A percentile compares a stretch with the other conserved stretches of the same genome.
These are phyloP conservation scores for Chalciporus piperatus DNA, from an alignment of 768 basidiomycete species.

Conservation along the genomic window DNA sequence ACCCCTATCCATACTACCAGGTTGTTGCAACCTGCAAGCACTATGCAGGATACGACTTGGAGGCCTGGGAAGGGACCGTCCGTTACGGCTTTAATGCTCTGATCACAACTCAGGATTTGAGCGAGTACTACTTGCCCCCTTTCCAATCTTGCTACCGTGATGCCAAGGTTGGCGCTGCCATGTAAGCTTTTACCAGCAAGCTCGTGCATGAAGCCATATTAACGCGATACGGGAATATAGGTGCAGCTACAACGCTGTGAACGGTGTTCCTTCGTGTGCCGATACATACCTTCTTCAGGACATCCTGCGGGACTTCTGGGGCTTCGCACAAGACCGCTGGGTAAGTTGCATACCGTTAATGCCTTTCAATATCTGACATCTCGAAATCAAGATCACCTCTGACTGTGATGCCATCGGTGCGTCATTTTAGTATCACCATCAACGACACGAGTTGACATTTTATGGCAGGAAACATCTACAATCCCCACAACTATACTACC, in stretches of 20 bases:
- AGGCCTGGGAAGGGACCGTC: slow-evolving; percentile 50
- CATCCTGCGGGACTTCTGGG: slow-evolving; percentile 50
- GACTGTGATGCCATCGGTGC: slow-evolving; percentile 51
- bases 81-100: slow-evolving; percentile 52
- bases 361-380: neutral
- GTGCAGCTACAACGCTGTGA: slow-evolving; percentile 62
- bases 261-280: slow-evolving; percentile 57
- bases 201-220: neutral
- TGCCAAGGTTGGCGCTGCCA: slow-evolving; percentile 56
- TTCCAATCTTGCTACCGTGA: slow-evolving; percentile 63
- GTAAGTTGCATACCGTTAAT: slow-evolving; percentile 22
- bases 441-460: neutral
- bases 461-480: slow-evolving; percentile 39
- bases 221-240: neutral
- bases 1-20: slow-evolving; percentile 49
- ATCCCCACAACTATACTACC: slow-evolving; percentile 46
- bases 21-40: slow-evolving; percentile 60
- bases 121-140: slow-evolving; percentile 52
- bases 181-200: slow-evolving; percentile 26
- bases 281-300: slow-evolving; percentile 51
- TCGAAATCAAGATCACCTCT: slow-evolving; percentile 30
- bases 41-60: slow-evolving; percentile 57
- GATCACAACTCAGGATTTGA: slow-evolving; percentile 53
- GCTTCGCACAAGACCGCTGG: slow-evolving; percentile 51
- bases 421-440: neutral